Percentiles rank a stretch among this genome's conserved stretches.
phyloP scores from a whole-genome alignment of 768 basidiomycete species.

The Rhizopogon salebrosus region DNA sequence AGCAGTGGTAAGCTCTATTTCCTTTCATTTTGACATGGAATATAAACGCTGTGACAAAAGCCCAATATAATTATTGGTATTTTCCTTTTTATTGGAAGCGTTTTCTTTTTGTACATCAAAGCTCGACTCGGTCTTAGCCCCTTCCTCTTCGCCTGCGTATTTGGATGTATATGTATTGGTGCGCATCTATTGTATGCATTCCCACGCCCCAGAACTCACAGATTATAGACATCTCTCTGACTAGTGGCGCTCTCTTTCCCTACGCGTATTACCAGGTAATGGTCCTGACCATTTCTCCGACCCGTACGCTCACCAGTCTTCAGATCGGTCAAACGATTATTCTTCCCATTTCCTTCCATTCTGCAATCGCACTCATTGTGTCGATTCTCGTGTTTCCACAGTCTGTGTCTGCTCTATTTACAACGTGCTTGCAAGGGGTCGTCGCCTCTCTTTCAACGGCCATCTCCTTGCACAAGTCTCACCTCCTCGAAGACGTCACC shows the following conservation, averaged over 20 bases:
- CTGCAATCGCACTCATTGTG: slow-evolving; percentile 45
- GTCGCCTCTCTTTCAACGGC: slow-evolving; percentile 43
- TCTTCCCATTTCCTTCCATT: slow-evolving; percentile 56
- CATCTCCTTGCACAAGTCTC: slow-evolving; percentile 40
- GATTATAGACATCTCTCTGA: slow-evolving; percentile 49
- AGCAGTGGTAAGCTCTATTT: slow-evolving; percentile 26
- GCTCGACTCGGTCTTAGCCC: slow-evolving; percentile 61
- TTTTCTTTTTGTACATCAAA: slow-evolving; percentile 53
- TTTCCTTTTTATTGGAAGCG: slow-evolving; percentile 60
- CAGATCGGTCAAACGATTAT: slow-evolving; percentile 48
- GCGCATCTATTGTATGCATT: slow-evolving; percentile 7
- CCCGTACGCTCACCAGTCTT: slow-evolving; percentile 1
- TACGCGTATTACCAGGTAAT: slow-evolving; percentile 53
- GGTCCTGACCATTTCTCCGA: not conserved
- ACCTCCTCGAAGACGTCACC: slow-evolving; percentile 38
- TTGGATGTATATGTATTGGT: slow-evolving; percentile 61
- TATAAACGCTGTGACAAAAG: slow-evolving; percentile 18
- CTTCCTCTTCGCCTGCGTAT: slow-evolving; percentile 48
- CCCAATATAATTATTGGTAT: slow-evolving; percentile 55
- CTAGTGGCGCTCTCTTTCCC: slow-evolving; percentile 56
- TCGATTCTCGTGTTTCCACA: slow-evolving; percentile 59
- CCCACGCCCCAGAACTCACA: not conserved
- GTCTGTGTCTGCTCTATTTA: slow-evolving; percentile 57
- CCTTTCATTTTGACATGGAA: not conserved
- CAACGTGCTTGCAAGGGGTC: slow-evolving; percentile 40